Evolutionary conservation across 345 rosid species (phyloP).

Genomic region (Balakata baccata): DNA sequence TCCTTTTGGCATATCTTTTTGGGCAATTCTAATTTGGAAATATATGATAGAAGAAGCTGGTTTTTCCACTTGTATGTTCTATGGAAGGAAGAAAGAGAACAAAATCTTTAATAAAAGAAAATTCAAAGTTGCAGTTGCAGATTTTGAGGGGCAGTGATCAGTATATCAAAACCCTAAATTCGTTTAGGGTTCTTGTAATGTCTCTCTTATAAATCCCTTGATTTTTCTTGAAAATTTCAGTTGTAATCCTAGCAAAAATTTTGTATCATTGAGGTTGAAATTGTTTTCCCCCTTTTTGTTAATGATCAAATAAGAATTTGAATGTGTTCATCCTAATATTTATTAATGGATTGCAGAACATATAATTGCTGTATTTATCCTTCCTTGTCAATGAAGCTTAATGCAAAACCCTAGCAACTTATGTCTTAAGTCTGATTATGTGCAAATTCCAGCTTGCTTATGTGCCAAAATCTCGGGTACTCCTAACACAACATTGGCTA

Average conservation of each 20-base stretch:
- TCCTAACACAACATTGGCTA: too few relatives aligned
- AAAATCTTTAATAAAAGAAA: not conserved
- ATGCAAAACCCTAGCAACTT: conserved; percentile 24
- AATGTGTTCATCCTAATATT: not conserved
- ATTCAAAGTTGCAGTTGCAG: not conserved
- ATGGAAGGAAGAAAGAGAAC: conserved; percentile 7
- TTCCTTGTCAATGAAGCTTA: not conserved
- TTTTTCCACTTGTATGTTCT: not conserved
- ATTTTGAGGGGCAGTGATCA: conserved; percentile 4
- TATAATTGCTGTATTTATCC: not conserved
- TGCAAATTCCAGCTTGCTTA: not conserved
- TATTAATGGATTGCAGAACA: not conserved
- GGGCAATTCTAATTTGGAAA: conserved; percentile 14
- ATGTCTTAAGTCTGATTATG: not conserved
- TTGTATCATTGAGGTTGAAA: too few relatives aligned
- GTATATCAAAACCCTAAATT: conserved; percentile 14
- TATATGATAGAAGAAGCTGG: conserved; percentile 6
- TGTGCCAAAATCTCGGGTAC: too few relatives aligned
- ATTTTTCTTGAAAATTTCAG: not conserved
- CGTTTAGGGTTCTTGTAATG: conserved; percentile 20
- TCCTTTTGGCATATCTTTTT: conserved; percentile 1
- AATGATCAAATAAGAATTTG: not conserved
- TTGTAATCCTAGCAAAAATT: not conserved
- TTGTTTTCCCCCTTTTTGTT: not conserved
- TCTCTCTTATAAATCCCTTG: not conserved